These are phyloP conservation scores for Arthrobotrys entomopaga DNA, from an alignment of 2,329 filamentous ascomycete species.

Conservation along the genomic window DNA sequence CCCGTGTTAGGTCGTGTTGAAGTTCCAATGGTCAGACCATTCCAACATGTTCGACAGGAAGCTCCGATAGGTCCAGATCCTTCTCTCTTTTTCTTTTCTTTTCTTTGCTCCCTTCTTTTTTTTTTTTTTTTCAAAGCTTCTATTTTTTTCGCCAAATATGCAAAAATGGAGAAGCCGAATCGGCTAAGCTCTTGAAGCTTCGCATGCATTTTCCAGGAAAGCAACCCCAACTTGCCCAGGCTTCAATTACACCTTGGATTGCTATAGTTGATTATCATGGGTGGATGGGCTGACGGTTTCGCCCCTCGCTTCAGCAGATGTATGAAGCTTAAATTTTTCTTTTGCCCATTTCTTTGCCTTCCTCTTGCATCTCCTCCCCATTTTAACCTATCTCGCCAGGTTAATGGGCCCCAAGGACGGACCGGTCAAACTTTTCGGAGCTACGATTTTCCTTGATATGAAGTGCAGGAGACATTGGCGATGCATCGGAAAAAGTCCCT, in stretches of 20 bases:
- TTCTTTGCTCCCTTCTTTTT: background rate
- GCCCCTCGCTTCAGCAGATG: conserved; percentile 38
- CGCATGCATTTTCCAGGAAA: conserved; percentile 45
- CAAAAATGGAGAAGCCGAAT: conserved; percentile 53
- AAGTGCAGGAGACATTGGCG: conserved; percentile 12
- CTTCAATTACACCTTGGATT: conserved; percentile 13
- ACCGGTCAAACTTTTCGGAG: conserved; percentile 19
- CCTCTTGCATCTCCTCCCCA: conserved; percentile 33
- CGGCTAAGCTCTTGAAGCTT: conserved; percentile 39
- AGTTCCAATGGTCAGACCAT: conserved; percentile 52
- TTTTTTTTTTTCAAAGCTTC: background rate
- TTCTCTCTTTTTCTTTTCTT: background rate
- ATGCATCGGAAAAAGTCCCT: conserved; percentile 35
- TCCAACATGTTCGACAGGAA: conserved; percentile 40
- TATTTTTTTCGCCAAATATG: conserved; percentile 27
- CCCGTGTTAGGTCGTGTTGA: conserved; percentile 41
- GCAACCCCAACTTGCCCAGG: conserved; percentile 2
- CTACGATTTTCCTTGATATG: conserved; percentile 53
- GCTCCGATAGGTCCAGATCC: conserved; percentile 49
- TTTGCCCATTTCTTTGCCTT: conserved; percentile 34
- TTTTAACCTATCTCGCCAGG: conserved; percentile 53
- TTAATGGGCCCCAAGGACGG: conserved; percentile 15
- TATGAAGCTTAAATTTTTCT: conserved; percentile 30
- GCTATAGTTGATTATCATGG: conserved; percentile 21
- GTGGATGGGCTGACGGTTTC: conserved; percentile 34